Base-by-base conservation (phyloP, 768 basidiomycete species). In the Hypholoma fasciculare region DNA sequence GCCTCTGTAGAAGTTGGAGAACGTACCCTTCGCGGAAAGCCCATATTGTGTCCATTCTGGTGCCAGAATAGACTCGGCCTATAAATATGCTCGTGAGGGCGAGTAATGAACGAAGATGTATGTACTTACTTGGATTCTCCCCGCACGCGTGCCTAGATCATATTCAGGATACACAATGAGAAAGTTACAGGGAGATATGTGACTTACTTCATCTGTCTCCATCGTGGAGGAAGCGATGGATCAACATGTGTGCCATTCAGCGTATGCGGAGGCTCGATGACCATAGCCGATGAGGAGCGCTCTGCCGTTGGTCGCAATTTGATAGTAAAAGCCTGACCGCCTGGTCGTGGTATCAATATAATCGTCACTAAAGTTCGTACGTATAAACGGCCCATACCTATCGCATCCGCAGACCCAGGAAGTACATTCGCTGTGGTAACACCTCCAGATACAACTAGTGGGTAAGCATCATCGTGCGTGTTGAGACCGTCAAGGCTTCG, bases 261-360 rank as follows among this genome's bases (percentile, higher is more conserved):
- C 47, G 69, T 62, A 58, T 72, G 71, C 12, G 93, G 92, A 34
- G 91, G 87, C 61, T 96, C 94, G 23, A 96, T 74, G 3, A 92
- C 72, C 85, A 91, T 87, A 4, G 89, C 84, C 11, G 84, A 81
- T 3, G 90, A 81, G 0, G 89, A 87, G 30, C 86, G 81, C 61
- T 91, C 90, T 17, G 76, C 62, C 0, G 92, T 94, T 56, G 83
- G 82, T 36, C 94, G 81, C 16, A 90, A 73, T 71, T 95, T 95
- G 65, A 95, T 84, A 49, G 86, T 81, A 65, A 93, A 95, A 0
- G 90, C 92, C 67, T 94, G 92, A 8, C 92, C 92, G 49, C 89
- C 90, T 49, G 26, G 17, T 49, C n/a, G 20, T 1, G 14, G 12
- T 48, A 13, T 26, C 26, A 48, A 6, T 1, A 26, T 2, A 7